Conservation (phyloP, 345 rosid genomes). For the Acer saccharum region DNA sequence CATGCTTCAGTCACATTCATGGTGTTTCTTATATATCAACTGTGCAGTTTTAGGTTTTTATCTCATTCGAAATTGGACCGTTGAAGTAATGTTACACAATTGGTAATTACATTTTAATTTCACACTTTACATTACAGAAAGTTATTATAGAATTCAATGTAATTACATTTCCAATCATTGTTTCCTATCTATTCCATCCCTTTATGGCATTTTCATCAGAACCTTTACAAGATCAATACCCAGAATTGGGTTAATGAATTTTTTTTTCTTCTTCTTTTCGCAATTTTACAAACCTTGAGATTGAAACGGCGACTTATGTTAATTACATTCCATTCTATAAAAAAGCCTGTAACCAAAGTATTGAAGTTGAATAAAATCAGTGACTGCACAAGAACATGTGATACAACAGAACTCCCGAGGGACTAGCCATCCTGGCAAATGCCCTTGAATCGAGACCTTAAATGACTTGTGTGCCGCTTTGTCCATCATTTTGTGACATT, state of each 20-base stretch:
- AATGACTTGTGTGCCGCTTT: constrained; percentile 19
- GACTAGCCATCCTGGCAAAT: not conserved
- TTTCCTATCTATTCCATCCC: not conserved
- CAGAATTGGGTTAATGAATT: no score
- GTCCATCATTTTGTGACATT: constrained; percentile 23
- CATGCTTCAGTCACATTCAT: not conserved
- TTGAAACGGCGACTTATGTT: not conserved
- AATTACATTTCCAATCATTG: not conserved
- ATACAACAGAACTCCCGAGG: no score
- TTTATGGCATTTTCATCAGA: not conserved
- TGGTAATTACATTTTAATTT: no score
- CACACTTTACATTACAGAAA: not conserved
- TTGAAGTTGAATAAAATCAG: not conserved
- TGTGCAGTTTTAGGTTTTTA: no score
- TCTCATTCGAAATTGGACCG: no score
- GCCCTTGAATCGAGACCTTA: not conserved
- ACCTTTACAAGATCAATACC: not conserved
- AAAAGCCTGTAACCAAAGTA: not conserved
- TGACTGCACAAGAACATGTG: not conserved
- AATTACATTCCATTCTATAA: not conserved
- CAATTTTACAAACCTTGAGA: not conserved
- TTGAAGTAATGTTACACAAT: no score
- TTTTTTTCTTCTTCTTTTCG: no score
- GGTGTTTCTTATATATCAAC: not conserved
- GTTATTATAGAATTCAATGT: not conserved